Conservation (phyloP, 2,329 filamentous ascomycete species). For the Fusarium verticillioides region DNA sequence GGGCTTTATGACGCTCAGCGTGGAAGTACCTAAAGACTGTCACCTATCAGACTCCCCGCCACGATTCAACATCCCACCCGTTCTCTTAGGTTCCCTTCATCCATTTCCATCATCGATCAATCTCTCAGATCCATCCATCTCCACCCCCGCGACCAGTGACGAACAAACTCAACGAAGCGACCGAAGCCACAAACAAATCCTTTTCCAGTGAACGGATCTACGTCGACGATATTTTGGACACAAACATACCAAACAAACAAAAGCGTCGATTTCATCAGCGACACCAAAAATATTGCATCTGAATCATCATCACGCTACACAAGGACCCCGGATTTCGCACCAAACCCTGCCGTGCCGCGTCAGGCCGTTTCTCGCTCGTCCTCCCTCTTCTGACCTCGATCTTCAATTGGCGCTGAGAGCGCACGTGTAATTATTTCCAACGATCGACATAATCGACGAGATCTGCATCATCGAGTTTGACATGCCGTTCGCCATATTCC, state of each 20-base stretch:
- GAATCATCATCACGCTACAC: slow-evolving; percentile 32
- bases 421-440: slow-evolving; percentile 2
- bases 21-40: not conserved
- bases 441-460: not conserved
- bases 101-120: slow-evolving; percentile 26
- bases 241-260: not conserved
- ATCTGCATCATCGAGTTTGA: slow-evolving; percentile 21
- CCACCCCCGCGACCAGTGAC: slow-evolving; percentile 35
- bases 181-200: not conserved
- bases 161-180: slow-evolving; percentile 13
- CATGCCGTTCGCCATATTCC: slow-evolving; percentile 24
- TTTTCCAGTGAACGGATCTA: not conserved
- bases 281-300: slow-evolving; percentile 3
- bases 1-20: accelerated
- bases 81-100: slow-evolving; percentile 27
- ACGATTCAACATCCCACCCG: slow-evolving; percentile 20
- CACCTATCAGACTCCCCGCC: slow-evolving; percentile 18
- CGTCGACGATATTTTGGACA: not conserved
- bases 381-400: slow-evolving; percentile 1
- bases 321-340: slow-evolving; percentile 25
- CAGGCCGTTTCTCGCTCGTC: slow-evolving; percentile 24
- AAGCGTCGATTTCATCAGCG: not conserved
- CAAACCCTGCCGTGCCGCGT: slow-evolving; percentile 31
- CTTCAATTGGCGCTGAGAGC: slow-evolving; percentile 36
- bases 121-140: slow-evolving; percentile 20